These are phyloP conservation scores for Eleusine coracana DNA, from an alignment of 176 grass and related monocot species.

Conservation along the genomic window DNA sequence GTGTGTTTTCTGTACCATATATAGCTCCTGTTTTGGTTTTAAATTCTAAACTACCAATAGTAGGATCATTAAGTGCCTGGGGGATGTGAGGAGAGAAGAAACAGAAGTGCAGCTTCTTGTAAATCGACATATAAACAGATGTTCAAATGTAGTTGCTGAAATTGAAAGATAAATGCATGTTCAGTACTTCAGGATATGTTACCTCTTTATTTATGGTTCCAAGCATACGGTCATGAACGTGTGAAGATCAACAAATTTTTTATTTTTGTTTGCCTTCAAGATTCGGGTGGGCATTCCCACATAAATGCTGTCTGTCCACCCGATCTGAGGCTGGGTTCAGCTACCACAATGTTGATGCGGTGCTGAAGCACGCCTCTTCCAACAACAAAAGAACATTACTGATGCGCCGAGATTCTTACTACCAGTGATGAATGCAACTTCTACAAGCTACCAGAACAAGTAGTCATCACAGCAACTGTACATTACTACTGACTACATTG, in stretches of 20 bases:
- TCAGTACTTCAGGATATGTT: not conserved
- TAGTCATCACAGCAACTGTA: constrained; percentile 32
- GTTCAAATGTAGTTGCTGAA: not conserved
- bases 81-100: constrained; percentile 23
- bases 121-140: constrained; percentile 31
- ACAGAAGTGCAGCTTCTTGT: constrained; percentile 47
- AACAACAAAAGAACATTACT: not conserved
- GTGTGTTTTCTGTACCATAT: constrained; percentile 18
- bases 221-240: too few relatives aligned
- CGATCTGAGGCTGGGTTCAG: not conserved
- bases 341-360: not conserved
- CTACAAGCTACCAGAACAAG: not conserved
- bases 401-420: not conserved
- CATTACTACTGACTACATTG: not conserved
- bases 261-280: not conserved
- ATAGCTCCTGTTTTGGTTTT: constrained; percentile 19
- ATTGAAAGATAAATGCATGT: not conserved
- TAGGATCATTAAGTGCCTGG: not conserved
- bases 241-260: not conserved
- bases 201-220: not conserved
- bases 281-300: not conserved
- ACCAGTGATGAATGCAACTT: not conserved
- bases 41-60: constrained; percentile 30
- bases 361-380: not conserved
- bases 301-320: too few relatives aligned